phyloP scores from a whole-genome alignment of 495 filamentous ascomycete genomes.

The Collariella sp. region DNA sequence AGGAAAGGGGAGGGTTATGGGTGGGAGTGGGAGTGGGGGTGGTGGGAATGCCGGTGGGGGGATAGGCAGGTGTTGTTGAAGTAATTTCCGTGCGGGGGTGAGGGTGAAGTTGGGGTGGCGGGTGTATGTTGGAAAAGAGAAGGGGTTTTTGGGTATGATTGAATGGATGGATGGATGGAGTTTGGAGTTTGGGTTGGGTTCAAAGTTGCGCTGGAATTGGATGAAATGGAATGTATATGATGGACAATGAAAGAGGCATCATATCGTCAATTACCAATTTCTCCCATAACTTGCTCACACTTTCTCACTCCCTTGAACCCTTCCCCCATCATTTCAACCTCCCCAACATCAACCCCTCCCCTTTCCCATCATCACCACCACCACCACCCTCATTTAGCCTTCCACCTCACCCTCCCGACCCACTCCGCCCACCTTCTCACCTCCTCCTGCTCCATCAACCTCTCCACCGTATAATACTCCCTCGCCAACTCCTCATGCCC shows the following conservation, averaged over 20 bases:
- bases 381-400: conserved; percentile 35
- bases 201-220: background rate
- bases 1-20: conserved; percentile 13
- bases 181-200: background rate
- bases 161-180: background rate
- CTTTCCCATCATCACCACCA: background rate
- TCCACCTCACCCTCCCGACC: conserved; percentile 59
- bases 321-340: no score
- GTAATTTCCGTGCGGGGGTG: no score
- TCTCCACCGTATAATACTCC: conserved; percentile 64
- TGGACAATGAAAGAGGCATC: background rate
- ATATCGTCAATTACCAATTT: background rate
- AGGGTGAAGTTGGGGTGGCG: background rate
- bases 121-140: background rate
- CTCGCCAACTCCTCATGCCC: conserved; percentile 72
- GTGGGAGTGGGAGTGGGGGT: background rate
- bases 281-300: background rate
- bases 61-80: conserved; percentile 2
- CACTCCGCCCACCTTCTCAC: conserved; percentile 60
- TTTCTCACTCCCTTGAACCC: background rate
- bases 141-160: background rate
- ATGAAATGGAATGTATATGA: background rate
- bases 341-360: background rate
- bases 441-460: conserved; percentile 61
- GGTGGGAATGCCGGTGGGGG: conserved; percentile 1